phyloP scores from a whole-genome alignment of 169 alveolate genomes.

The Perkinsus olseni region DNA sequence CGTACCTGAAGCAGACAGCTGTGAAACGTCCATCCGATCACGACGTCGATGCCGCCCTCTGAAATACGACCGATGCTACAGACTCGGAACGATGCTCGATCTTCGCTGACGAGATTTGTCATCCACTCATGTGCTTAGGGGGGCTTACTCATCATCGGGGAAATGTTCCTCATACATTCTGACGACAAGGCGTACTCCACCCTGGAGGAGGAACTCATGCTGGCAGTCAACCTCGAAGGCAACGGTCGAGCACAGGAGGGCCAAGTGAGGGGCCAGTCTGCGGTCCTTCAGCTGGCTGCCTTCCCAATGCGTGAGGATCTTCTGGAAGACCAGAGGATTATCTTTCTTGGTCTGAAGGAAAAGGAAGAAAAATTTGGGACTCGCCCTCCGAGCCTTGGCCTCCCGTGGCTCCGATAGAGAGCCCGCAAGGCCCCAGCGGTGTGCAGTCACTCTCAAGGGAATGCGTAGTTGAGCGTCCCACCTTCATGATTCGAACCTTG shows the following conservation, averaged over 20 bases:
- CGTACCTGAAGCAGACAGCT: slow-evolving; percentile 6
- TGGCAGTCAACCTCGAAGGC: slow-evolving; percentile 28
- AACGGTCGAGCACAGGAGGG: slow-evolving; percentile 28
- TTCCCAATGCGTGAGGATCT: slow-evolving; percentile 2
- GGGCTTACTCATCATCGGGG: not conserved
- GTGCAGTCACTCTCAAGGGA: no score
- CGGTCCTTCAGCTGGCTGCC: slow-evolving; percentile 21
- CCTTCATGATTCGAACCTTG: not conserved
- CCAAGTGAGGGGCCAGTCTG: slow-evolving; percentile 30
- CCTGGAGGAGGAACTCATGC: slow-evolving; percentile 30
- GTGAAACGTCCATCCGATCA: no score
- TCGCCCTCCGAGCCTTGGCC: no score
- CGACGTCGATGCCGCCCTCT: no score
- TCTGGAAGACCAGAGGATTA: not conserved
- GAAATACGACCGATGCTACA: no score
- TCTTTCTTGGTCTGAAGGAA: not conserved
- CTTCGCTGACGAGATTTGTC: no score
- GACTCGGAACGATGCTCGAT: no score
- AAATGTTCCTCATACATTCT: slow-evolving; percentile 15
- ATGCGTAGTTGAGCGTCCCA: no score
- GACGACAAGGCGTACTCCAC: slow-evolving; percentile 20
- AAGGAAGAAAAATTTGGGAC: no score
- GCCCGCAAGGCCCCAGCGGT: no score
- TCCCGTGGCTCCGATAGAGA: no score
- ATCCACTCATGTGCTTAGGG: no score